Conservation (phyloP, 495 filamentous ascomycete genomes). For the Hypoxylon crocopeplum region DNA sequence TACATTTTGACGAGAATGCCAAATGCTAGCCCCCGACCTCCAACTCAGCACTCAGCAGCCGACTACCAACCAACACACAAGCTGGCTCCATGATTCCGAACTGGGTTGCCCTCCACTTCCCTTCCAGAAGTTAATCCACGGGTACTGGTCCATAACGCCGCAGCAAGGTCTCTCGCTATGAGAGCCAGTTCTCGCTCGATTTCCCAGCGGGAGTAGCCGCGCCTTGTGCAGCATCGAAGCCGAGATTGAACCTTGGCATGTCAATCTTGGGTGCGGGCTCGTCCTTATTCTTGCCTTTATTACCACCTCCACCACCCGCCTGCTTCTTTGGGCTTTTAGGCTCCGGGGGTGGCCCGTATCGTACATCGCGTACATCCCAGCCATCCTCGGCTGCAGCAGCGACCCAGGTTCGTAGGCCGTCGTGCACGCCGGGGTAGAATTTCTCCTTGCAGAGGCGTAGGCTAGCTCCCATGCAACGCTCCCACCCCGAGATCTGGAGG, state of each 20-base stretch:
- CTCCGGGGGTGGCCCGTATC: constrained; percentile 68
- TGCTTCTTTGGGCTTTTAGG: constrained; percentile 59
- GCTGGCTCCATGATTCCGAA: not conserved
- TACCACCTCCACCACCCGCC: constrained; percentile 35
- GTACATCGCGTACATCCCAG: constrained; percentile 79
- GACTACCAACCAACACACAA: not conserved
- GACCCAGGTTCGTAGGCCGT: constrained; percentile 88
- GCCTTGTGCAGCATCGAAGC: constrained; percentile 32
- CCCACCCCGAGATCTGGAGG: constrained; percentile 85
- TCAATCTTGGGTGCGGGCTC: constrained; percentile 61
- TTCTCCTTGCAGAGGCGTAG: constrained; percentile 96
- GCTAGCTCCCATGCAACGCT: constrained; percentile 84
- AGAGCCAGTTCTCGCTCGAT: constrained; percentile 46
- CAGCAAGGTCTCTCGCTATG: constrained; percentile 29
- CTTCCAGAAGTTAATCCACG: constrained; percentile 8
- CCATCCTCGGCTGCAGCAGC: constrained; percentile 84
- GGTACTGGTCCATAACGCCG: constrained; percentile 9
- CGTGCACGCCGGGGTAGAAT: constrained; percentile 90
- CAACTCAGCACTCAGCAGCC: constrained; percentile 8
- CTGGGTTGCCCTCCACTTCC: constrained; percentile 3
- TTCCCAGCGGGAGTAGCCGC: constrained; percentile 25
- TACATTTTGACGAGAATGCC: constrained; percentile 15
- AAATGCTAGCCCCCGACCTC: too few relatives aligned
- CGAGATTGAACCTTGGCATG: constrained; percentile 59
- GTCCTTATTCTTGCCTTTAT: constrained; percentile 41